Evolutionary conservation across 345 rosid species (phyloP).

Genomic region (Pistacia atlantica): DNA sequence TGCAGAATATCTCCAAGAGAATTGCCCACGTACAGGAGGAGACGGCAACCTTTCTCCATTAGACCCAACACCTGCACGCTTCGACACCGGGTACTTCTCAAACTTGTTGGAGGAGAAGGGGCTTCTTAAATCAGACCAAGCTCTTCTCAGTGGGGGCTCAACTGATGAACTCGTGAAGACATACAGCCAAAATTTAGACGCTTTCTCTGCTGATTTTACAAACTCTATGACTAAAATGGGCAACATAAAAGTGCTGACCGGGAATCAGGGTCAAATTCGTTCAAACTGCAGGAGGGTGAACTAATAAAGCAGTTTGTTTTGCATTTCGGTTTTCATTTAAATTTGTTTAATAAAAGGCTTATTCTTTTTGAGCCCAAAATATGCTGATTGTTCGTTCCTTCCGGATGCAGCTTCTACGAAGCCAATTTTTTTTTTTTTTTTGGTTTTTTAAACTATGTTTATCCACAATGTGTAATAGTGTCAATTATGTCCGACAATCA

Average conservation of each 20-base stretch:
- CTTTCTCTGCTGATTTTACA: conserved; percentile 37
- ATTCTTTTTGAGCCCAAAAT: no score
- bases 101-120: conserved; percentile 39
- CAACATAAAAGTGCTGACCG: conserved; percentile 46
- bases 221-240: conserved; percentile 61
- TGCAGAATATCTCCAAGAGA: conserved; percentile 28
- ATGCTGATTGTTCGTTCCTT: no score
- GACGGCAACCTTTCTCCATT: conserved; percentile 38
- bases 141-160: conserved; percentile 41
- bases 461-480: no score
- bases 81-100: conserved; percentile 43
- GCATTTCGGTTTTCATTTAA: no score
- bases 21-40: conserved; percentile 35
- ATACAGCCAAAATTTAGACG: conserved; percentile 24
- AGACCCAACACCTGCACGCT: conserved; percentile 31
- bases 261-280: conserved; percentile 47
- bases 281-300: conserved; percentile 22
- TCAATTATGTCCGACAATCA: no score
- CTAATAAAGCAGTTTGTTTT: no score
- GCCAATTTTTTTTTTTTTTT: no score
- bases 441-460: no score
- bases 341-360: no score
- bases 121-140: conserved; percentile 51
- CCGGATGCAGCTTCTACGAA: no score
- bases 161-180: conserved; percentile 36